Evolutionary conservation across 495 filamentous ascomycete genomes (phyloP).

Genomic region (Penicillium soppii): DNA sequence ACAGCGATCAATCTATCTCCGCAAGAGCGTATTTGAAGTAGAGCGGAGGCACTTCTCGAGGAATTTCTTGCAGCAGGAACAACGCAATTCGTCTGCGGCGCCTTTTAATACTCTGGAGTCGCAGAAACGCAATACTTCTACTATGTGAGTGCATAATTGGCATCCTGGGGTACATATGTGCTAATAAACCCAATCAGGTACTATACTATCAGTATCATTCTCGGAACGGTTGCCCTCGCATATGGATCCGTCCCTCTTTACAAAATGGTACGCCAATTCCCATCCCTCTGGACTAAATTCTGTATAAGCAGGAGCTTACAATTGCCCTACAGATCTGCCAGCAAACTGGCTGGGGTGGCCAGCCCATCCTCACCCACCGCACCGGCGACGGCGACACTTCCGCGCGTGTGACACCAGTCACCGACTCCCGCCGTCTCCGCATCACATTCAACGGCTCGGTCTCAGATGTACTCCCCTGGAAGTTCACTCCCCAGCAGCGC

Average conservation of each 20-base stretch:
- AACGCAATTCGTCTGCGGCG: constrained; percentile 30
- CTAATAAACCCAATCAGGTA: constrained; percentile 51
- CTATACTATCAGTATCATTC: constrained; percentile 80
- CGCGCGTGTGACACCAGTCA: constrained; percentile 74
- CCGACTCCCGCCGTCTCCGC: constrained; percentile 76
- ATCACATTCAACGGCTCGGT: constrained; percentile 96
- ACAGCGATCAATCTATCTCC: constrained; percentile 13
- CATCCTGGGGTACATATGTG: background rate
- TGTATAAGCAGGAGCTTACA: background rate
- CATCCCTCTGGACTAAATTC: background rate
- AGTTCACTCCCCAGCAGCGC: constrained; percentile 93
- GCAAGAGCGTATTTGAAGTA: constrained; percentile 16
- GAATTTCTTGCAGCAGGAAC: constrained; percentile 28
- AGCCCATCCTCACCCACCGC: constrained; percentile 82
- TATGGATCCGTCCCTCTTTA: constrained; percentile 98
- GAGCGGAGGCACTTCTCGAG: constrained; percentile 41
- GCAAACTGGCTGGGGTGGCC: constrained; percentile 92
- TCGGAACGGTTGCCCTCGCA: constrained; percentile 87
- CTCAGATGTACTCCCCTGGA: constrained; percentile 95
- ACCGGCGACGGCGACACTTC: constrained; percentile 62
- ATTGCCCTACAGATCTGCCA: constrained; percentile 73
- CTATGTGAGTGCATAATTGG: constrained; percentile 28
- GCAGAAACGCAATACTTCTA: constrained; percentile 44
- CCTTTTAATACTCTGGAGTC: constrained; percentile 44
- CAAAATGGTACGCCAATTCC: constrained; percentile 69